Percentiles rank a stretch among this genome's conserved stretches.
phyloP scores from a whole-genome alignment of 495 filamentous ascomycete species.

The Penicillium salamii region DNA sequence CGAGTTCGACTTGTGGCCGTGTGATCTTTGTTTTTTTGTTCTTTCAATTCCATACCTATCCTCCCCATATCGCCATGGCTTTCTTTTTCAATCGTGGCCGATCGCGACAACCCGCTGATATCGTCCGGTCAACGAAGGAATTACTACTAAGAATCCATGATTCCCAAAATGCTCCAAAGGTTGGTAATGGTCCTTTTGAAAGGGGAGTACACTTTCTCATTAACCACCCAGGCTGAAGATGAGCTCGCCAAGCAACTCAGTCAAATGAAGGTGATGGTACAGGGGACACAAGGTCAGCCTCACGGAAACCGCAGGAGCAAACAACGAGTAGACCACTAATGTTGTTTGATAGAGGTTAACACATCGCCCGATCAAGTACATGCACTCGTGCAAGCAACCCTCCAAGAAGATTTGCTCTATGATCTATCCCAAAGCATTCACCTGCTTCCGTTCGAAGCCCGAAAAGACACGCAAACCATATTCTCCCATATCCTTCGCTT shows the following conservation, averaged over 20 bases:
- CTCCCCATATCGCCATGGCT: slow-evolving; percentile 57
- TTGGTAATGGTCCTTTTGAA: slow-evolving; percentile 40
- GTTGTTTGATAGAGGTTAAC: slow-evolving; percentile 62
- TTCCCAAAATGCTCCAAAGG: slow-evolving; percentile 40
- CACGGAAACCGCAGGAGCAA: not conserved
- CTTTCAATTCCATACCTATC: slow-evolving; percentile 8
- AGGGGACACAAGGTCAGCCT: slow-evolving; percentile 73
- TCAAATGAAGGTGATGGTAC: slow-evolving; percentile 80
- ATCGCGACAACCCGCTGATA: slow-evolving; percentile 51
- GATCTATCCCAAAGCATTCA: slow-evolving; percentile 75
- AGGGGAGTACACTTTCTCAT: slow-evolving; percentile 5
- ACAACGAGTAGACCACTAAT: not conserved
- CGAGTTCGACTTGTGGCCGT: not conserved
- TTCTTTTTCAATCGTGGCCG: slow-evolving; percentile 82
- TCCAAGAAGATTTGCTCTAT: slow-evolving; percentile 85
- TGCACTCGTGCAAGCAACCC: slow-evolving; percentile 71
- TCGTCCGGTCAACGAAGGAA: slow-evolving; percentile 58
- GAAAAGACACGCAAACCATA: slow-evolving; percentile 86
- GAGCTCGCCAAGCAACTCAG: slow-evolving; percentile 72
- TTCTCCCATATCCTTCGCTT: slow-evolving; percentile 86
- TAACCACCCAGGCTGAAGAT: slow-evolving; percentile 57
- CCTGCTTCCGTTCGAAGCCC: slow-evolving; percentile 86
- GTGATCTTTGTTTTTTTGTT: slow-evolving; percentile 6
- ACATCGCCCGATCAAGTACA: slow-evolving; percentile 82
- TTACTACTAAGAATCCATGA: slow-evolving; percentile 49